Conservation (phyloP, 192 early-diverging fungal species). For the Chytriomyces hyalinus region DNA sequence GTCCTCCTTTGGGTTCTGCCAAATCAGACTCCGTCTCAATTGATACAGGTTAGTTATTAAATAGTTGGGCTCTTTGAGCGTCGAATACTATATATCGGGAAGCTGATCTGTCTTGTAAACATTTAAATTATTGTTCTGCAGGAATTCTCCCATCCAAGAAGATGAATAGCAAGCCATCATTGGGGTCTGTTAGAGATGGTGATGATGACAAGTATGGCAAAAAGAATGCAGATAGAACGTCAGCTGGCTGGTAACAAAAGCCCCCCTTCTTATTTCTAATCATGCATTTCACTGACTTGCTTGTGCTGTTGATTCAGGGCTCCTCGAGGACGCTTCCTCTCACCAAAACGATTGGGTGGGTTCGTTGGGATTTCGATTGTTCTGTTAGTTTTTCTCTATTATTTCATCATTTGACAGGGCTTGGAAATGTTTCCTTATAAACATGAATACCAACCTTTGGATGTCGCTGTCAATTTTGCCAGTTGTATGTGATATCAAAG, state of each 20-base stretch:
- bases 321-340: constrained; percentile 16
- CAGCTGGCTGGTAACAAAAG: neutral
- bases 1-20: neutral
- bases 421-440: too few species aligned
- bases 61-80: neutral
- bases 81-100: neutral
- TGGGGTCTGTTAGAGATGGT: constrained; percentile 13
- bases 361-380: neutral
- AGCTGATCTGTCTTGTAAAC: neutral
- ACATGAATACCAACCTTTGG: too few species aligned
- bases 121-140: neutral
- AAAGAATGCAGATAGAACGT: neutral
- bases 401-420: constrained; percentile 29
- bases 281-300: neutral
- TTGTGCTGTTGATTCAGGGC: neutral
- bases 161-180: constrained; percentile 13
- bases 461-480: too few species aligned
- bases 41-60: constrained; percentile 4
- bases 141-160: constrained; percentile 22
- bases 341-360: constrained; percentile 15
- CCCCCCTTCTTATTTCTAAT: neutral
- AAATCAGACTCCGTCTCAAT: constrained; percentile 22
- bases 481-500: too few species aligned
- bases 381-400: constrained; percentile 20
- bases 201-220: constrained; percentile 35